Base-by-base conservation (phyloP, 2,329 filamentous ascomycete species). In the Aspergillus japonicus region DNA sequence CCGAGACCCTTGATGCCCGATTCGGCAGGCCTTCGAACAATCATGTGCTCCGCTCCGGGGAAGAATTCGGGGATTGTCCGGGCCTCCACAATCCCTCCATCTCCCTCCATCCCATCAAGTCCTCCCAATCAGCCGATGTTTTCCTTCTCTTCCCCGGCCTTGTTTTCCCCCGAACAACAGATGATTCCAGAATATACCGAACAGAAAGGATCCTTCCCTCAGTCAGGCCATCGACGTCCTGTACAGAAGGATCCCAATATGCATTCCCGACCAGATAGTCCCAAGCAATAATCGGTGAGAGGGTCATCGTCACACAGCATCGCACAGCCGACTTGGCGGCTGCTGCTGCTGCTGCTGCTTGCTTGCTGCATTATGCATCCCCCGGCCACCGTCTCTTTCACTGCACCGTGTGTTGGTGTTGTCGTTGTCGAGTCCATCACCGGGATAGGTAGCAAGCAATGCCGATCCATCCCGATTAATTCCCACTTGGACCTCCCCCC, bases 1-100 rank as follows among this genome's bases (percentile, higher is more conserved):
- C 53, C 53, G 42, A 31, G 53, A 42, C 21, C 33, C 51, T 26
- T 42, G 51, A 44, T 23, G 14, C 24, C 26, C 39, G n/a, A 44
- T 44, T 44, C 39, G 39, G 39, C 39, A 44, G 6, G 6, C 39
- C 11, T 35, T 16, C 12, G 5, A 24, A 6, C n/a, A 10, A 35
- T 55, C 53, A 55, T 55, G 53, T 55, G 53, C 42, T 55, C 53
- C 47, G 53, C 7, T 29, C 26, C 26, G 52, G 39, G 52, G 47
- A 54, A 29, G 4, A 44, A 44, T 16, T 52, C 50, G 16, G 31
- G 50, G 31, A 39, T 23, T 11, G 31, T 23, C 50, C 48, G 48
- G 23, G 23, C 23, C 23, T 50, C 48, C 21, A 50, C 21, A n/a
- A n/a, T 26, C 24, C 26, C 48, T 29, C 48, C 23, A 3, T 26